phyloP scores from a whole-genome alignment of 495 filamentous ascomycete species.

The Tuber microsphaerosporum region DNA sequence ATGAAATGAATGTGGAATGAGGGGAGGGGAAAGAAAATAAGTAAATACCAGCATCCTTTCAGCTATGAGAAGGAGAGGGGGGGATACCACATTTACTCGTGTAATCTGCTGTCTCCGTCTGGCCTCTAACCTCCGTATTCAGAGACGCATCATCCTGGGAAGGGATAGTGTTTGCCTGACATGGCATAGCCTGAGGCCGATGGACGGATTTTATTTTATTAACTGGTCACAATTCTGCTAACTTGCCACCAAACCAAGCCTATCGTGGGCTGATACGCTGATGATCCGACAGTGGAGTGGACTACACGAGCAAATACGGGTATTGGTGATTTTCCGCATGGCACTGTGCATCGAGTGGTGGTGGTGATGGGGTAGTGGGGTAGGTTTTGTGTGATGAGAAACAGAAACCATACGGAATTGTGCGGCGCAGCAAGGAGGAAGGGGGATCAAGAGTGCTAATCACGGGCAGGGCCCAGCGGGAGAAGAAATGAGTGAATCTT shows the following conservation, averaged over 20 bases:
- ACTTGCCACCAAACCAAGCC: no score
- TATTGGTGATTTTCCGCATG: neutral
- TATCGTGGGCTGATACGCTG: no score
- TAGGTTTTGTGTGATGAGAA: neutral
- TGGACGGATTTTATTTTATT: no score
- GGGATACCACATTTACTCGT: neutral
- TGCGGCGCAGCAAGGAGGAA: neutral
- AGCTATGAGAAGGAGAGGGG: neutral
- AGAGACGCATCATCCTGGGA: no score
- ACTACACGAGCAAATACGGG: no score
- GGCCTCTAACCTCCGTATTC: no score
- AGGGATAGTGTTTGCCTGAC: no score
- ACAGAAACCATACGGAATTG: neutral
- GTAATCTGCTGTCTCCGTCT: no score
- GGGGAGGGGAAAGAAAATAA: neutral
- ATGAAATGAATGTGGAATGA: neutral
- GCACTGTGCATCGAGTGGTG: neutral
- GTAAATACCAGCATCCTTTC: neutral
- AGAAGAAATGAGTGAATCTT: neutral
- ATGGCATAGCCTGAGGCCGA: no score
- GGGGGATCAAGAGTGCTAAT: neutral
- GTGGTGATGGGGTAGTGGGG: neutral
- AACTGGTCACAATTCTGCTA: no score
- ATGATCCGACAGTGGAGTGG: no score
- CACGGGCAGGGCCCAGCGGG: neutral